Evolutionary conservation across 345 rosid species (phyloP), one percentile per base, ranked within the genome.

Genomic region (Leavenworthia alabamica): DNA sequence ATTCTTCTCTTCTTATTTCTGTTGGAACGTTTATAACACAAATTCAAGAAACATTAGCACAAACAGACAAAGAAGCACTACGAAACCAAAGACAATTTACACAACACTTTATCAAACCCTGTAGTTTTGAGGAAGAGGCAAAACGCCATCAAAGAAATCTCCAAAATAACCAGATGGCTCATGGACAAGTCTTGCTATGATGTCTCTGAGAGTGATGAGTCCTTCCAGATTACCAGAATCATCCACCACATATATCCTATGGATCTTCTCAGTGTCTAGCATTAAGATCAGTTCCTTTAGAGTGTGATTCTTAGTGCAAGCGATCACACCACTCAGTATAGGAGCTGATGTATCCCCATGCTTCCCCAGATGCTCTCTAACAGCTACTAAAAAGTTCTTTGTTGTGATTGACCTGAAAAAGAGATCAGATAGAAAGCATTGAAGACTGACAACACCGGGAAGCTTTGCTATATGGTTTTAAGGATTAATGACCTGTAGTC

Each of bases 141-240:
- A 61, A 26, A 88, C 82, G 7, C 96, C 96, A 31, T 94, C 96
- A 36, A 94, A 94, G 84, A 94, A 94, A 75, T 94, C 95, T 2
- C 99, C 99, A 37, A 94, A 94, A 69, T 94, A 93, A 57, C 95
- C 95, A n/a, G 64, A 87, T 11, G 99, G 99, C 66, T 93, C 97
- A 8, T 93, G 89, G 40, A 87, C 99, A 14, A 90, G 85, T 81
- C 82, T 89, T 8, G 95, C 79, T 49, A 93, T 87, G 43, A 93
- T 88, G 80, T 90, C 99, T 63, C 96, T 75, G 16, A 94, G 79
- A 1, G 97, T 94, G 71, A 94, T 82, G 36, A 86, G 90, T 7
- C 99, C 99, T 78, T 90, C 90, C 57, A 94, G 78, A 71, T 88
- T 84, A 56, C 92, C 97, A 0, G 73, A 75, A 52, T 81, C 83